A percentile compares a stretch with the other conserved stretches of the same genome.
Evolutionary conservation across 2,329 filamentous ascomycete species (phyloP).

Genomic region (Trichoderma koningii): DNA sequence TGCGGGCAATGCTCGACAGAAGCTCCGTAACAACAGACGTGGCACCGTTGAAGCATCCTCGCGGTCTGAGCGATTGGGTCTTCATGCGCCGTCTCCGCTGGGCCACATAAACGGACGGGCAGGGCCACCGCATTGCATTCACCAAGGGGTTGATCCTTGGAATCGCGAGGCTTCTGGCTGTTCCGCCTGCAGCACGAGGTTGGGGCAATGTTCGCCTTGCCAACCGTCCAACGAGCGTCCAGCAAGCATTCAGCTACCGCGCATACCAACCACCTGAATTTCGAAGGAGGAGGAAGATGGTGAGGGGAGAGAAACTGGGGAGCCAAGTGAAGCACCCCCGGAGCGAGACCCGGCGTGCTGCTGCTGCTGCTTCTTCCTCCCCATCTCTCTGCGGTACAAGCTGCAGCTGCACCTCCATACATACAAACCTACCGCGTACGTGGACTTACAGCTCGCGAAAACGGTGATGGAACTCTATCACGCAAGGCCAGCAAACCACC

Average conservation of each 20-base stretch:
- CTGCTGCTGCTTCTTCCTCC: background rate
- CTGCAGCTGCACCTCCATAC: background rate
- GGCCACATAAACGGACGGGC: constrained; percentile 14
- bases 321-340: background rate
- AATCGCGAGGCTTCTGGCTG: background rate
- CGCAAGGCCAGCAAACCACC: constrained; percentile 17
- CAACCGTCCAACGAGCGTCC: background rate
- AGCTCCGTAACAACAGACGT: constrained; percentile 23
- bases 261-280: constrained; percentile 11
- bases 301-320: no score
- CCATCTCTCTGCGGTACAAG: background rate
- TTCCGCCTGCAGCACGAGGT: background rate
- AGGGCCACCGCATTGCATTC: constrained; percentile 16
- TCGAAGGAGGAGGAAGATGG: background rate
- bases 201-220: background rate
- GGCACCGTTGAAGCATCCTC: constrained; percentile 26
- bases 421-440: background rate
- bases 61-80: constrained; percentile 25
- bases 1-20: constrained; percentile 17
- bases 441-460: constrained; percentile 2
- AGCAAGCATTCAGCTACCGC: background rate
- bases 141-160: background rate
- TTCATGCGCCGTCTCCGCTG: constrained; percentile 18
- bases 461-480: constrained; percentile 18
- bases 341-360: background rate